These are phyloP conservation scores for Neofusicoccum ribis DNA, from an alignment of 2,329 filamentous ascomycete genomes.

Conservation along the genomic window DNA sequence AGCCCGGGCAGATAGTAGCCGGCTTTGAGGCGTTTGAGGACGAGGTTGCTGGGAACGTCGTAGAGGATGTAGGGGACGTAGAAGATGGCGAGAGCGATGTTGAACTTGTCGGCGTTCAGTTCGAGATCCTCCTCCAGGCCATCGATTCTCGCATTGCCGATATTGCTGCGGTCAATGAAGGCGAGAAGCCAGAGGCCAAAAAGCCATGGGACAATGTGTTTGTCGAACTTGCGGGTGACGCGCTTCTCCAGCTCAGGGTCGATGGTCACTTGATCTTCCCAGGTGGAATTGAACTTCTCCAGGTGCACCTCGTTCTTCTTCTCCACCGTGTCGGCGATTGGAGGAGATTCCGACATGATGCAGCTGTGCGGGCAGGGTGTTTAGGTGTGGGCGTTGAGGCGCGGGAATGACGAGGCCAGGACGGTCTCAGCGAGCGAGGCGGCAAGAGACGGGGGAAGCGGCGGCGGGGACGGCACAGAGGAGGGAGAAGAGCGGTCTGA, in stretches of 20 bases:
- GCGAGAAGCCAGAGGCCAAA: conserved; percentile 50
- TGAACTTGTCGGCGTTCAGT: conserved; percentile 44
- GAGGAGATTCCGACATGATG: conserved; percentile 1
- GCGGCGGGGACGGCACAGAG: no score
- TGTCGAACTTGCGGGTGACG: conserved; percentile 45
- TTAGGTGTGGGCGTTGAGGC: no score
- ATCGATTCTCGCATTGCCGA: conserved; percentile 47
- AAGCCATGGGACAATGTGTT: conserved; percentile 47
- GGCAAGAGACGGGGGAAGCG: not conserved
- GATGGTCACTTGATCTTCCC: conserved; percentile 14
- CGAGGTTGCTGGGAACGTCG: conserved; percentile 44
- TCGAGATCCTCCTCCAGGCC: conserved; percentile 42
- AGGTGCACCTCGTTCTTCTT: conserved; percentile 19
- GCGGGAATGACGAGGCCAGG: not conserved
- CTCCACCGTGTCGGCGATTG: not conserved
- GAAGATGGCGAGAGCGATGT: conserved; percentile 46
- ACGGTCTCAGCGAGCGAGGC: no score
- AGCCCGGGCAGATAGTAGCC: conserved; percentile 44
- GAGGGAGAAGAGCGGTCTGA: not conserved
- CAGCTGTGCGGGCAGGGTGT: not conserved
- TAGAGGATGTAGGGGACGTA: conserved; percentile 47
- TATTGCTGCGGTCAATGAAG: conserved; percentile 48
- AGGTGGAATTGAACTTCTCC: conserved; percentile 23
- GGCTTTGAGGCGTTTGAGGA: conserved; percentile 43
- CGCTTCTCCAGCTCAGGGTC: conserved; percentile 30